Evolutionary conservation across 2,329 filamentous ascomycete species (phyloP).

Genomic region (Xylariaceae sp.): DNA sequence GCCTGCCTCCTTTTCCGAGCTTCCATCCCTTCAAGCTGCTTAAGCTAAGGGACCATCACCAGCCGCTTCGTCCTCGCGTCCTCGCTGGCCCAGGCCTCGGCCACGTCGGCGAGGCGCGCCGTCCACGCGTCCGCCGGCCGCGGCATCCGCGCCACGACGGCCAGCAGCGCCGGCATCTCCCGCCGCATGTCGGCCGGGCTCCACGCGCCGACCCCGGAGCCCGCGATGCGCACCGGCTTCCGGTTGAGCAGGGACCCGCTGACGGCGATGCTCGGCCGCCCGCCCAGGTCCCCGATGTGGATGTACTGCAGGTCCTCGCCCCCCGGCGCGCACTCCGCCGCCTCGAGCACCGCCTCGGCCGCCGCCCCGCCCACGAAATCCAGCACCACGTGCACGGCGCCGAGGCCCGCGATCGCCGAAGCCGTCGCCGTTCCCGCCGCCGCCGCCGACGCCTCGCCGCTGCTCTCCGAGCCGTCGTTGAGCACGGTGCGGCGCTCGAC

Average conservation of each 20-base stretch:
- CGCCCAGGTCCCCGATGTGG: conserved; percentile 7
- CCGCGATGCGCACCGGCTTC: conserved; percentile 7
- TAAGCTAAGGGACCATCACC: conserved; percentile 7
- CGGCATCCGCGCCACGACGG: conserved; percentile 3
- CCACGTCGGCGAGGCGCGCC: conserved; percentile 5
- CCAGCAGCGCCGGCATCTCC: conserved; percentile 4
- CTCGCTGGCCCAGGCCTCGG: conserved; percentile 5
- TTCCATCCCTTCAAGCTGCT: no score
- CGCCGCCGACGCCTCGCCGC: background rate
- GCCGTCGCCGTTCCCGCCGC: background rate
- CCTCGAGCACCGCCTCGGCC: conserved; percentile 4
- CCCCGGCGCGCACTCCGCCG: conserved; percentile 6
- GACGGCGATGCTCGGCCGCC: conserved; percentile 2
- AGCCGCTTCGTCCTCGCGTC: conserved; percentile 7
- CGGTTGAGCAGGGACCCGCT: conserved; percentile 1
- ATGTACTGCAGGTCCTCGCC: conserved; percentile 7
- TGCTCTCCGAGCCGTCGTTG: background rate
- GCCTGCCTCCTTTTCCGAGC: no score
- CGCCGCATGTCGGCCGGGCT: conserved; percentile 4
- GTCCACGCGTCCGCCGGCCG: conserved; percentile 6
- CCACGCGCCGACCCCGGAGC: conserved; percentile 6
- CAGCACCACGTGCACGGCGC: background rate
- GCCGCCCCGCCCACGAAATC: conserved; percentile 7
- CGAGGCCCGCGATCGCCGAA: background rate
- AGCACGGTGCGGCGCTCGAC: conserved; percentile 2